Percentiles rank a stretch among this genome's conserved stretches.
These are phyloP conservation scores for Aspergillus pseudoterreus DNA, from an alignment of 2,329 filamentous ascomycete genomes.

Conservation along the genomic window DNA sequence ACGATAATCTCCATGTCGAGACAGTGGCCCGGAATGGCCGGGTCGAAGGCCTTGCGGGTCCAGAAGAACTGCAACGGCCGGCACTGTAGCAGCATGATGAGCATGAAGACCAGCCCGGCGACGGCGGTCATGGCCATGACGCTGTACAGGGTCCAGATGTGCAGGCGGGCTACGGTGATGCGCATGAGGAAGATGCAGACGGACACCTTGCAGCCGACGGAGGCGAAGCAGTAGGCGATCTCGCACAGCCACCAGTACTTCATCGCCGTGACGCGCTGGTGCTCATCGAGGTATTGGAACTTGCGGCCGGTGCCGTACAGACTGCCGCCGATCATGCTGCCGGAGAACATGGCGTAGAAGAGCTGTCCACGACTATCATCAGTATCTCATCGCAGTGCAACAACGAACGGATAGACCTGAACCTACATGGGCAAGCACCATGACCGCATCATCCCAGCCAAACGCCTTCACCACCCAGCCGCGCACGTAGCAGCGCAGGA, in stretches of 20 bases:
- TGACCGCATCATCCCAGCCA: slow-evolving; percentile 30
- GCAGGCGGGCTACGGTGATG: slow-evolving; percentile 44
- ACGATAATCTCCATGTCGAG: slow-evolving; percentile 35
- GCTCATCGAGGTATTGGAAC: slow-evolving; percentile 12
- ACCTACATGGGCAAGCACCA: slow-evolving; percentile 24
- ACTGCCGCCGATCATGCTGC: slow-evolving; percentile 28
- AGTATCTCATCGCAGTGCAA: no score
- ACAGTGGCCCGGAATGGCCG: slow-evolving; percentile 38
- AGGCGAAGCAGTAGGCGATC: slow-evolving; percentile 48
- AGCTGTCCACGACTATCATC: slow-evolving; percentile 4
- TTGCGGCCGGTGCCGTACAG: slow-evolving; percentile 27
- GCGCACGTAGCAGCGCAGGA: slow-evolving; percentile 31
- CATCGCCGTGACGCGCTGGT: slow-evolving; percentile 23
- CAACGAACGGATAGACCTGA: no score
- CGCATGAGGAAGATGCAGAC: slow-evolving; percentile 53
- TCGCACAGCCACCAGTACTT: slow-evolving; percentile 51
- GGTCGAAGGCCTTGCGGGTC: slow-evolving; percentile 28
- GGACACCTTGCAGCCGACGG: slow-evolving; percentile 48
- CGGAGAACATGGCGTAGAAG: slow-evolving; percentile 28
- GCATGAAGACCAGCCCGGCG: slow-evolving; percentile 48
- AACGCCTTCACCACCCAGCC: slow-evolving; percentile 28
- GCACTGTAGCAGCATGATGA: slow-evolving; percentile 55
- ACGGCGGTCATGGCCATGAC: slow-evolving; percentile 44
- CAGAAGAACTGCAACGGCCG: slow-evolving; percentile 50
- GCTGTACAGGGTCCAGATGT: slow-evolving; percentile 46